Percentiles rank a stretch among this genome's conserved stretches.
These are phyloP conservation scores for Solanum habrochaites DNA, from an alignment of 257 asterid genomes.

Conservation along the genomic window DNA sequence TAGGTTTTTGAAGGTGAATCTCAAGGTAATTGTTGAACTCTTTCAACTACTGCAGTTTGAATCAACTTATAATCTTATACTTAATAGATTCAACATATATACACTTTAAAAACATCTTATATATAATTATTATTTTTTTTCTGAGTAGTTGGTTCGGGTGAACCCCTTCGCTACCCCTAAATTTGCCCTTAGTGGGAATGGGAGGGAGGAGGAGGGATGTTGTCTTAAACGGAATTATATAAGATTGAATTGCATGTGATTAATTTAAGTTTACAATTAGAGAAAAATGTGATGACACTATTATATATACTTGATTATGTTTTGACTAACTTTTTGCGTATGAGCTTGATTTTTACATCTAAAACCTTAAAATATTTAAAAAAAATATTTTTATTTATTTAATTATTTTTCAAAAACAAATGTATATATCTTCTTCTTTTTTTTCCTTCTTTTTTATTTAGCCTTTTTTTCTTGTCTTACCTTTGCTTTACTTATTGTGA, in stretches of 20 bases:
- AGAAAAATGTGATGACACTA: not conserved
- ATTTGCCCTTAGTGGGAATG: no score
- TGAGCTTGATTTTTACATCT: not conserved
- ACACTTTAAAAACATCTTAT: no score
- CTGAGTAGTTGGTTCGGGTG: no score
- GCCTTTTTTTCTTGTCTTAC: not conserved
- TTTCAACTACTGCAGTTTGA: no score
- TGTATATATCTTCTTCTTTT: not conserved
- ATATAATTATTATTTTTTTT: no score
- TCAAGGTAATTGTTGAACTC: no score
- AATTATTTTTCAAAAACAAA: not conserved
- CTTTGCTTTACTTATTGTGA: not conserved
- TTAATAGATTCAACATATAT: no score
- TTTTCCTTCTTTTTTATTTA: no score
- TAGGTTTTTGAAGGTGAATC: no score
- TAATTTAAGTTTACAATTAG: not conserved
- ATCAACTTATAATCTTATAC: no score
- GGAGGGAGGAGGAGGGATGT: not conserved
- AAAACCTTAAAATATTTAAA: not conserved
- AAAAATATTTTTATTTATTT: not conserved
- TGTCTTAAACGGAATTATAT: not conserved
- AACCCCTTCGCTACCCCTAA: no score
- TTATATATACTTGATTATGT: not conserved
- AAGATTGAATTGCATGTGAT: not conserved
- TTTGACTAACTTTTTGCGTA: rapidly evolving